Conservation (phyloP, 805 yeast genomes). For the Ascoidea asiatica region DNA sequence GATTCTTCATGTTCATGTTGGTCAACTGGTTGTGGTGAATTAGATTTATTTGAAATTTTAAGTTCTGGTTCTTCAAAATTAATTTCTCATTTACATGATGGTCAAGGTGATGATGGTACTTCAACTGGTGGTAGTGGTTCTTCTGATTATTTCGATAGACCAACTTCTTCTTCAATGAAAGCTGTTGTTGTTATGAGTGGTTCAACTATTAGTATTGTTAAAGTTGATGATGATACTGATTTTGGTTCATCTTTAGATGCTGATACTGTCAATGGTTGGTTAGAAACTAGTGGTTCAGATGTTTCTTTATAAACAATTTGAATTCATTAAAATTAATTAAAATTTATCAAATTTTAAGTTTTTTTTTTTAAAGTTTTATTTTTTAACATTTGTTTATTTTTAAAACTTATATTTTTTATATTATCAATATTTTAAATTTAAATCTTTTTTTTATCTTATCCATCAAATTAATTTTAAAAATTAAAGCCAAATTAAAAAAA, state of each 20-base stretch:
- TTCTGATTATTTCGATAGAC: conserved; percentile 79
- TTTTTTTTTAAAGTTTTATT: no score
- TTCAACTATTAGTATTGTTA: conserved; percentile 41
- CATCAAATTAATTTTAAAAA: no score
- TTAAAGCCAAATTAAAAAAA: no score
- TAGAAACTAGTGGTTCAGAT: conserved; percentile 34
- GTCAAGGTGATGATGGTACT: conserved; percentile 52
- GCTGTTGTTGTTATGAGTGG: conserved; percentile 78
- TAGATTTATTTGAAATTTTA: conserved; percentile 86
- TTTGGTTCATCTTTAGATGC: conserved; percentile 41
- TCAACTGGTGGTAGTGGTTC: conserved; percentile 76
- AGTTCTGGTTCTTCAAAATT: conserved; percentile 61
- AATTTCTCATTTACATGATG: conserved; percentile 73
- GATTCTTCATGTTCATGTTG: conserved; percentile 82
- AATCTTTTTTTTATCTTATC: no score
- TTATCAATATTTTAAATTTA: no score
- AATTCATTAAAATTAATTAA: no score
- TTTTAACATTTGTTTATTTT: no score
- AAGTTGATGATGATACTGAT: conserved; percentile 43
- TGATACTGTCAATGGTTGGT: conserved; percentile 49
- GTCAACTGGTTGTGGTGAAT: conserved; percentile 95
- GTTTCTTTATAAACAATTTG: no score
- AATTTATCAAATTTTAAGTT: no score
- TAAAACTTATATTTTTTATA: no score
- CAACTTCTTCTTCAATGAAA: conserved; percentile 61